Percentiles rank a stretch among this genome's conserved stretches.
Evolutionary conservation across 2,329 filamentous ascomycete genomes (phyloP).

Genomic region (Onygena corvina): DNA sequence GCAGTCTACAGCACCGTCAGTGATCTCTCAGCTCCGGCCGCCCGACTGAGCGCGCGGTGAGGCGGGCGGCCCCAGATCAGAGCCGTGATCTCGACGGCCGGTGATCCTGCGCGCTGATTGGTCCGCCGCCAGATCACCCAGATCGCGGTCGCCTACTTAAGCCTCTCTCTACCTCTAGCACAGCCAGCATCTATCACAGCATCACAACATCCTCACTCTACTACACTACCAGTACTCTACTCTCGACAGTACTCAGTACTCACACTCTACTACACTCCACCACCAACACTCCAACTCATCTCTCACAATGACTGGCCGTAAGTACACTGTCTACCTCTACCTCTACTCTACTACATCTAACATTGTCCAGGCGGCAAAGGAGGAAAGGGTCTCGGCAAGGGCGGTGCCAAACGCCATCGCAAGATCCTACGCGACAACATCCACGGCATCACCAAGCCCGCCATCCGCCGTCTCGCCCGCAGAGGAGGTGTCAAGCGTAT

Average conservation of each 20-base stretch:
- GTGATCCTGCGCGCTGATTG: conserved; percentile 29
- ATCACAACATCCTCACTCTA: conserved; percentile 14
- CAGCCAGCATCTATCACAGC: conserved; percentile 15
- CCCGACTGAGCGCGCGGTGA: no score
- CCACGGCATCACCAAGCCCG: conserved; percentile 97
- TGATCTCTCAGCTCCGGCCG: conserved; percentile 32
- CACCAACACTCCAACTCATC: conserved; percentile 15
- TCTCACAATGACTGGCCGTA: conserved; percentile 49
- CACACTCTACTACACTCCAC: conserved; percentile 18
- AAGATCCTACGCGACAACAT: conserved; percentile 99
- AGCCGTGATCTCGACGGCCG: background rate
- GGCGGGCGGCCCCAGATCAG: no score
- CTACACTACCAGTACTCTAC: conserved; percentile 12
- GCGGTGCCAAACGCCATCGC: conserved; percentile 94
- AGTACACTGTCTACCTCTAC: conserved; percentile 26
- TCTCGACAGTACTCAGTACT: no score
- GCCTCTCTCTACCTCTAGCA: conserved; percentile 16
- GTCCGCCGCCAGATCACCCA: conserved; percentile 16
- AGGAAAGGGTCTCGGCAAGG: conserved; percentile 96
- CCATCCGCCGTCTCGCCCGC: conserved; percentile 94
- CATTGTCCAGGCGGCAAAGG: conserved; percentile 65
- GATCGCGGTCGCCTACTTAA: conserved; percentile 14
- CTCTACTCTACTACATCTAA: conserved; percentile 15
- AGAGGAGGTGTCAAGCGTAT: conserved; percentile 99
- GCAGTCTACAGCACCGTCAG: no score